Conservation (phyloP, 1,139 yeast genomes). For the Sugiyamaella grinbergsii region DNA sequence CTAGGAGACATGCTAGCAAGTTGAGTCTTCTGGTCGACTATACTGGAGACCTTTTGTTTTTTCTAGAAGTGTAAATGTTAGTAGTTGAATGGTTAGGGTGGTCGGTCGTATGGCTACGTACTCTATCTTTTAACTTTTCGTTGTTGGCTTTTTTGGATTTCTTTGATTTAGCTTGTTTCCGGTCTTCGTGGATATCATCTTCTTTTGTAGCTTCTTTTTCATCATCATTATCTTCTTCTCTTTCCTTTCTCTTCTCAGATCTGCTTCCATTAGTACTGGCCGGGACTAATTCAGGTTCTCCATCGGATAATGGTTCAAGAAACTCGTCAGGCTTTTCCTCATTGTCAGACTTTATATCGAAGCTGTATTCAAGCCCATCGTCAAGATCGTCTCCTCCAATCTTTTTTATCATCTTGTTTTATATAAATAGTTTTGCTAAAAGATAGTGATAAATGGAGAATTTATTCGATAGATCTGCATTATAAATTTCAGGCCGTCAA, state of each 20-base stretch:
- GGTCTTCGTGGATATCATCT: conserved; percentile 10
- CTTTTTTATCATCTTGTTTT: conserved; percentile 9
- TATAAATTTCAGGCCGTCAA: background rate
- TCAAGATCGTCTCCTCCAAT: conserved; percentile 57
- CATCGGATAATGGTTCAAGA: conserved; percentile 26
- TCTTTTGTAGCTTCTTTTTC: conserved; percentile 23
- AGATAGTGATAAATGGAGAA: background rate
- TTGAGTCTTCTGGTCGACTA: conserved; percentile 52
- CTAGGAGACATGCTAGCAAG: conserved; percentile 57
- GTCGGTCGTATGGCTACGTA: background rate
- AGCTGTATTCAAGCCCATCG: conserved; percentile 63
- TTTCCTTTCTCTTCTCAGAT: conserved; percentile 27
- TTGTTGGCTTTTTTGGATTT: conserved; percentile 31
- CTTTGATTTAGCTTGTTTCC: conserved; percentile 22
- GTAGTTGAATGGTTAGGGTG: conserved; percentile 21
- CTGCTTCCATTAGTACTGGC: conserved; percentile 24
- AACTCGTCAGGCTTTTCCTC: conserved; percentile 37
- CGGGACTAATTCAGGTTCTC: conserved; percentile 25
- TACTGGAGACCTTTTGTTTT: conserved; percentile 60
- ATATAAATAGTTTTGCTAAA: background rate
- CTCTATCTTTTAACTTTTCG: conserved; percentile 24
- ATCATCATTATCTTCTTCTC: conserved; percentile 16
- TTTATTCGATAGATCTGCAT: background rate
- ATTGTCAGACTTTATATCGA: conserved; percentile 48
- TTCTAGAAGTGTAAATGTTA: conserved; percentile 53